A percentile compares a stretch with the other conserved stretches of the same genome.
Conservation (phyloP, 305 asterid genomes). For the Solanum chacoense region DNA sequence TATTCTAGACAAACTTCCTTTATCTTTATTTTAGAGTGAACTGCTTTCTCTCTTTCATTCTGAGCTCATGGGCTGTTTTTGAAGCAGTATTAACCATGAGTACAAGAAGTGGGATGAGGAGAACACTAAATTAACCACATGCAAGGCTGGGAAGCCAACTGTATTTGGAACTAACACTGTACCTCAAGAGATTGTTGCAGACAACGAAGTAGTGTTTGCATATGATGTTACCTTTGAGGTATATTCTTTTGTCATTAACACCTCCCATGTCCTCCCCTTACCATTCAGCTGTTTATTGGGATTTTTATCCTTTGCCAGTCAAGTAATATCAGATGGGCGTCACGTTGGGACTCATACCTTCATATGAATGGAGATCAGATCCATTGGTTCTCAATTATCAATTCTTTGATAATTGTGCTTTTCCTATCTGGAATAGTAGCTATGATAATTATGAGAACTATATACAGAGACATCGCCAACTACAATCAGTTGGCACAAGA, state of each 20-base stretch:
- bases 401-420: neutral
- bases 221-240: slow-evolving; percentile 54
- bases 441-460: neutral
- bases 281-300: neutral
- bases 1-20: no score
- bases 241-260: neutral
- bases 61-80: neutral
- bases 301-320: neutral
- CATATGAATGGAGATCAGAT: neutral
- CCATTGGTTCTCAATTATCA: neutral
- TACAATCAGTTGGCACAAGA: neutral
- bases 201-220: slow-evolving; percentile 40
- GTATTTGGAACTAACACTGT: slow-evolving; percentile 13
- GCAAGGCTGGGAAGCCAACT: slow-evolving; percentile 18
- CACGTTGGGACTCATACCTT: neutral
- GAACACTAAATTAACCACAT: slow-evolving; percentile 29
- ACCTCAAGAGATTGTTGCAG: slow-evolving; percentile 38
- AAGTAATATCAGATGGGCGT: neutral
- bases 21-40: neutral
- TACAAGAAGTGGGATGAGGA: slow-evolving; percentile 40
- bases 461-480: neutral
- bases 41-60: neutral
- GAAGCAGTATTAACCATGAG: slow-evolving; percentile 34
- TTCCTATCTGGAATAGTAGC: neutral
- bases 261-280: neutral